phyloP scores from a whole-genome alignment of 2,329 filamentous ascomycete genomes.

The Alternaria alternata region DNA sequence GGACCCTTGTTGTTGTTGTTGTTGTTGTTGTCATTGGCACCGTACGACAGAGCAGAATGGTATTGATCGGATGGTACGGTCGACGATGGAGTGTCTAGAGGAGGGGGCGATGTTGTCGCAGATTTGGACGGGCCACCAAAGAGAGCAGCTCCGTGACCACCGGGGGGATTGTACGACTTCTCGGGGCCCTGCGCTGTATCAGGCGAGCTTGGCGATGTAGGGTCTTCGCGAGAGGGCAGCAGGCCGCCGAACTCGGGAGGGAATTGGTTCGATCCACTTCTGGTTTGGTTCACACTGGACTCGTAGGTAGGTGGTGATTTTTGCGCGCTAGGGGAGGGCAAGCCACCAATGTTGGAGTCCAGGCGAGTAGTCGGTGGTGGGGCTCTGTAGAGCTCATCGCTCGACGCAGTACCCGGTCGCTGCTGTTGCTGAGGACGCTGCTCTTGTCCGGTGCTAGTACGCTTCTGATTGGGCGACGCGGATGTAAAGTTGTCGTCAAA shows the following conservation, averaged over 20 bases:
- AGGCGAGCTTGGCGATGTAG: conserved; percentile 53
- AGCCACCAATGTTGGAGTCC: conserved; percentile 49
- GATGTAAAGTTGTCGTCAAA: conserved; percentile 95
- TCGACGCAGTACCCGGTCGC: conserved; percentile 37
- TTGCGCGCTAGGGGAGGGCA: conserved; percentile 64
- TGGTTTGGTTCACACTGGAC: conserved; percentile 50
- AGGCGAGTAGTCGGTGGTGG: conserved; percentile 47
- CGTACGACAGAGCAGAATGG: conserved; percentile 52
- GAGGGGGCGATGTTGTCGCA: conserved; percentile 49
- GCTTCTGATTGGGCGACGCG: conserved; percentile 55
- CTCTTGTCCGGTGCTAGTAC: conserved; percentile 35
- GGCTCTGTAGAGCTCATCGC: conserved; percentile 43
- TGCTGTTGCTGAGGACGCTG: conserved; percentile 38
- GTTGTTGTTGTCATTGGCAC: conserved; percentile 42
- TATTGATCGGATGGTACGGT: conserved; percentile 54
- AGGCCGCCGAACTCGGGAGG: conserved; percentile 64
- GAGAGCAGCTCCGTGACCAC: conserved; percentile 51
- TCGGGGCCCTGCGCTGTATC: conserved; percentile 49
- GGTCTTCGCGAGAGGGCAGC: conserved; percentile 63
- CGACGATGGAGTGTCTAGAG: conserved; percentile 50
- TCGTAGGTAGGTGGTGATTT: conserved; percentile 67
- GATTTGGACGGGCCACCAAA: conserved; percentile 51
- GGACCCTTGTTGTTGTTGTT: conserved; percentile 43
- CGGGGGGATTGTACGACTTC: conserved; percentile 47
- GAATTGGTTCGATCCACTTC: conserved; percentile 56